A percentile compares a stretch with the other conserved stretches of the same genome.
These are phyloP conservation scores for Euphorbia pulcherrima DNA, from an alignment of 345 rosid species.

Conservation along the genomic window DNA sequence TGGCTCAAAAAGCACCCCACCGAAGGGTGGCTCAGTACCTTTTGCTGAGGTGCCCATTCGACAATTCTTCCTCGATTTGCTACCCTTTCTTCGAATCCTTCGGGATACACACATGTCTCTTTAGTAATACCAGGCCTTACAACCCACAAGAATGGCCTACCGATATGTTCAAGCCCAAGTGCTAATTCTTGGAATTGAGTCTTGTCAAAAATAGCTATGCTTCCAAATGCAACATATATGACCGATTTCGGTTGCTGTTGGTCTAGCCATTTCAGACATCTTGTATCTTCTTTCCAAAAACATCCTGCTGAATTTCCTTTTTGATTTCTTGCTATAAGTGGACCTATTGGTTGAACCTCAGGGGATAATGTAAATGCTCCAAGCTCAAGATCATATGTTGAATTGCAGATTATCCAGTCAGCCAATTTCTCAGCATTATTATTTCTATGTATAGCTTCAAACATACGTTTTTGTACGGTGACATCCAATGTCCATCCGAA, in stretches of 20 bases:
- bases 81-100: slow-evolving; percentile 6
- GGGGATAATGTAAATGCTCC: slow-evolving; percentile 2
- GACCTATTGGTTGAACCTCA: neutral
- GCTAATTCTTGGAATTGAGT: slow-evolving; percentile 8
- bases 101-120: neutral
- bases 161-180: neutral
- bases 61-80: neutral
- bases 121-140: neutral
- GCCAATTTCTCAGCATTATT: neutral
- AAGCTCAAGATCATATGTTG: neutral
- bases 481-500: neutral
- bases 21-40: neutral
- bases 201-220: neutral
- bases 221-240: slow-evolving; percentile 7
- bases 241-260: slow-evolving; percentile 2
- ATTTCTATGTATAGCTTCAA: neutral
- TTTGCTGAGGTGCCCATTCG: slow-evolving; percentile 3
- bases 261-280: slow-evolving; percentile 1
- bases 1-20: neutral
- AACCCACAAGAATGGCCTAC: slow-evolving; percentile 3
- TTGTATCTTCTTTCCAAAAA: slow-evolving; percentile 1
- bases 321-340: neutral
- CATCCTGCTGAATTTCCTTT: neutral
- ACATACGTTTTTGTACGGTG: neutral
- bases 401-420: neutral